Conservation (phyloP, 2,329 filamentous ascomycete species). For the Fusarium sp. region DNA sequence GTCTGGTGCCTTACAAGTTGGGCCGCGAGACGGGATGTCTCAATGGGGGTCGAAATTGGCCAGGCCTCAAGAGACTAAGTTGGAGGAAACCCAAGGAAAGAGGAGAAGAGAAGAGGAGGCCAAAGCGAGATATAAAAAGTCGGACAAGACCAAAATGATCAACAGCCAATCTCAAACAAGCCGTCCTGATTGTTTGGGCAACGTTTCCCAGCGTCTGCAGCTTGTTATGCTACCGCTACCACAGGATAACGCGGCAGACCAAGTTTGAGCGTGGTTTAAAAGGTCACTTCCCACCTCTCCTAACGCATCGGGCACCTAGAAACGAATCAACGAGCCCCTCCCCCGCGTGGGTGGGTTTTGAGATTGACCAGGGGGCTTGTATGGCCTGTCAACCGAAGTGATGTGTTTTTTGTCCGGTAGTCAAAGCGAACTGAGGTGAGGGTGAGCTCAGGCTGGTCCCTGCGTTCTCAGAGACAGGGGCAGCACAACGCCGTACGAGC, state of each 20-base stretch:
- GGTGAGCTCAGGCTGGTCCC: constrained; percentile 33
- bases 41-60: constrained; percentile 16
- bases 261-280: constrained; percentile 44
- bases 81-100: constrained; percentile 3
- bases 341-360: constrained; percentile 46
- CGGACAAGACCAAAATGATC: constrained; percentile 19
- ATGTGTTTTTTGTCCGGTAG: constrained; percentile 23
- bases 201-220: constrained; percentile 34
- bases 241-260: constrained; percentile 46
- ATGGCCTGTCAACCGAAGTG: constrained; percentile 30
- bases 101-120: neutral
- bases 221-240: constrained; percentile 16
- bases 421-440: constrained; percentile 26
- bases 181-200: constrained; percentile 16
- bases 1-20: constrained; percentile 47
- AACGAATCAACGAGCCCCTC: constrained; percentile 47
- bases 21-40: constrained; percentile 42
- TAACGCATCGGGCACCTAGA: constrained; percentile 45
- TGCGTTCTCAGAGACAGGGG: constrained; percentile 16
- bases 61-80: constrained; percentile 25
- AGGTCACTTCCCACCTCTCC: constrained; percentile 42
- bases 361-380: constrained; percentile 32
- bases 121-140: constrained; percentile 7
- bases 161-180: constrained; percentile 7
- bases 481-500: constrained; percentile 35